Evolutionary conservation across 352 stramenopile species (phyloP), one percentile per base, ranked within the genome.

Genomic region (Phytophthora tubulina): DNA sequence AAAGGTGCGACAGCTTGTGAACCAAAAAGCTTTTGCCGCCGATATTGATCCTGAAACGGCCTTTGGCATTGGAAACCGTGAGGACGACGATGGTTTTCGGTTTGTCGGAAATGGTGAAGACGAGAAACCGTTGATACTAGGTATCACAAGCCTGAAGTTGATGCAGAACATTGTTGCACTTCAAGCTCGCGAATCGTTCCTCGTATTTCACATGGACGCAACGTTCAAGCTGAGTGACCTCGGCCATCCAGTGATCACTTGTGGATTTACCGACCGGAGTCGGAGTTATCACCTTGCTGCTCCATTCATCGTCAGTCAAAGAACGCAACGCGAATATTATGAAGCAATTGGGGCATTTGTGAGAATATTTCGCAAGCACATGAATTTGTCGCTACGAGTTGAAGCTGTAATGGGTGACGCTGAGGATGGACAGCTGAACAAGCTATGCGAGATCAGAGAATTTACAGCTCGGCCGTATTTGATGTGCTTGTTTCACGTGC

Each of bases 401-500:
- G 36, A 41, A 7, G 15, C 41, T 48, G 8, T 17, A 17, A 17
- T 48, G 48, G 14, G 30, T 38, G 48, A 54, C 38, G 48, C 48
- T 21, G 48, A 54, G n/a, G 9, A 4, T 36, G 57, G 11, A 10
- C 39, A 63, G 21, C 11, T 53, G 2, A 63, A 44, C 15, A 41
- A 6, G 17, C 54, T 62, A 17, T 36, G 15, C 2, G 52, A 32
- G 6, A 42, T 52, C 10, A 9, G 17, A 14, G 54, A 7, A n/a
- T 57, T 66, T 30, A 44, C 51, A 13, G 52, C 32, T 39, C 35
- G 14, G 10, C 51, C 32, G 7, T 46, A 51, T 11, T 11, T 42
- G 21, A 69, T 41, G 69, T 72, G 14, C 2, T 69, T 67, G 51
- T 76, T 76, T 56, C 69, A 76, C 39, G 63, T 72, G 4, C 33